Percentiles rank a stretch among this genome's conserved stretches.
These are phyloP conservation scores for Haplosporangium sp. DNA, from an alignment of 371 early-diverging fungal genomes.

Conservation along the genomic window DNA sequence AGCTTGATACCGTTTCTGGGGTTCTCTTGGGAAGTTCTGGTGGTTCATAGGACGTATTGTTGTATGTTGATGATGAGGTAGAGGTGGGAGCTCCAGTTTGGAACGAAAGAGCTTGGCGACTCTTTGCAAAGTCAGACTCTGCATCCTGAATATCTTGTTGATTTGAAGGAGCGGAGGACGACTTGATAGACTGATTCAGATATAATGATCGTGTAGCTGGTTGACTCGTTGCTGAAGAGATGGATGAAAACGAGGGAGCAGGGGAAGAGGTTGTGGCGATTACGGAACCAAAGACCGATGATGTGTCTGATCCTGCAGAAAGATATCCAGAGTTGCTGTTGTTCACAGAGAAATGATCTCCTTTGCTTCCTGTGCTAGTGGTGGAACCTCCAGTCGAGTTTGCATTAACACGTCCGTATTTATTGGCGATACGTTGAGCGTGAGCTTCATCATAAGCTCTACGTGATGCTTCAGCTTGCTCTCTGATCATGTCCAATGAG, in stretches of 20 bases:
- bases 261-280: conserved; percentile 50
- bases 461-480: conserved; percentile 52
- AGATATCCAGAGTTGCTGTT: conserved; percentile 27
- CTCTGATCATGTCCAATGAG: conserved; percentile 48
- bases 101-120: conserved; percentile 46
- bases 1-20: conserved; percentile 17
- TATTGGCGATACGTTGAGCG: conserved; percentile 32
- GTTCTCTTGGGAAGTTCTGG: conserved; percentile 38
- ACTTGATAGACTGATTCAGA: conserved; percentile 40
- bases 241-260: conserved; percentile 46
- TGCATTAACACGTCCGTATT: conserved; percentile 29
- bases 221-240: conserved; percentile 34
- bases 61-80: conserved; percentile 3
- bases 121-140: conserved; percentile 35
- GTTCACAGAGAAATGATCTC: conserved; percentile 1
- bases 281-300: conserved; percentile 49
- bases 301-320: conserved; percentile 40
- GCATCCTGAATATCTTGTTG: conserved; percentile 24
- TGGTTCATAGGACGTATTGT: conserved; percentile 1
- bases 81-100: conserved; percentile 35
- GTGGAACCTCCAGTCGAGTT: conserved; percentile 42
- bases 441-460: conserved; percentile 50
- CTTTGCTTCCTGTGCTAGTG: conserved; percentile 27
- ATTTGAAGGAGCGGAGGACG: conserved; percentile 9
- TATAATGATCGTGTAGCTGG: conserved; percentile 33